Conservation (phyloP, 176 grass and related monocot species). For the Elaeis guineensis region DNA sequence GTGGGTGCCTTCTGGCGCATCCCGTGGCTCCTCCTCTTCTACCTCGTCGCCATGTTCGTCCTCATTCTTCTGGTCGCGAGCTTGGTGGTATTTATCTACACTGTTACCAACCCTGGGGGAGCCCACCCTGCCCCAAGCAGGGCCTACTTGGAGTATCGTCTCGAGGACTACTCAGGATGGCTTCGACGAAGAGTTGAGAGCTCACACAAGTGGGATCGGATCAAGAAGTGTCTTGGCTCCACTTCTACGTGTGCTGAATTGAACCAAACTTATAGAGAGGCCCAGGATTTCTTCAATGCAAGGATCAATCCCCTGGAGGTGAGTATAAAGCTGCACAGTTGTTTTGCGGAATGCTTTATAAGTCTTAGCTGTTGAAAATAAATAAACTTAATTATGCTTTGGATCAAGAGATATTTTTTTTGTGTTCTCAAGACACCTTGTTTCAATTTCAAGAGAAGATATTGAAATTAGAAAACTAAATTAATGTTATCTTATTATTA, state of each 20-base stretch:
- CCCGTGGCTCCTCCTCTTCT: constrained; percentile 52
- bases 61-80: constrained; percentile 32
- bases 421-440: too few relatives aligned
- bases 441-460: too few relatives aligned
- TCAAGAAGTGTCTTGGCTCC: constrained; percentile 60
- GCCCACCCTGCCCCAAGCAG: constrained; percentile 38
- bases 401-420: too few relatives aligned
- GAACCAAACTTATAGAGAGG: constrained; percentile 54
- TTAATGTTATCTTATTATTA: too few relatives aligned
- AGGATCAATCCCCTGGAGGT: constrained; percentile 37
- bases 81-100: constrained; percentile 59
- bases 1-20: constrained; percentile 67
- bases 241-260: constrained; percentile 45
- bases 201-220: constrained; percentile 38
- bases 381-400: too few relatives aligned
- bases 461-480: too few relatives aligned
- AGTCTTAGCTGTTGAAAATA: too few relatives aligned
- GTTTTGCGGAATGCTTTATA: too few relatives aligned
- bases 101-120: constrained; percentile 17
- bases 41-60: constrained; percentile 63
- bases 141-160: constrained; percentile 63
- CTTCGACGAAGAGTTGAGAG: constrained; percentile 37
- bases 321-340: background rate
- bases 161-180: constrained; percentile 60
- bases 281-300: constrained; percentile 52